Evolutionary conservation across 2,329 filamentous ascomycete genomes (phyloP).

Genomic region (Mycocentrospora acerina): DNA sequence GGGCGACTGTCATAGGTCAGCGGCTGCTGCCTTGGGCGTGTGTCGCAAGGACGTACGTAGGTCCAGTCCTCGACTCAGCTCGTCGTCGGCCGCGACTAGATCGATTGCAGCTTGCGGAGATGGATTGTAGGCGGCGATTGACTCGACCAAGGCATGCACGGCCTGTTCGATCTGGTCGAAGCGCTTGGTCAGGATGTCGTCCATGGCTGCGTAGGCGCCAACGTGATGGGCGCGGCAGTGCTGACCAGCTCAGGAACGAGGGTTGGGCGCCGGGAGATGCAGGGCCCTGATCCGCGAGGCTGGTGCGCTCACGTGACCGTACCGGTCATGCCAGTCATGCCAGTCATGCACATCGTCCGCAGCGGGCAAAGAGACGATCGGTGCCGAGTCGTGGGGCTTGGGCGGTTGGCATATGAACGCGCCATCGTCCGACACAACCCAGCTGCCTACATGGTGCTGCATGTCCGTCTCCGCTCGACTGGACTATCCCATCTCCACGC

Average conservation of each 20-base stretch:
- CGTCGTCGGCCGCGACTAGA: constrained; percentile 68
- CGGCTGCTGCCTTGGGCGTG: background rate
- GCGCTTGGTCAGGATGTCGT: constrained; percentile 44
- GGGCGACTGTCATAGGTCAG: constrained; percentile 58
- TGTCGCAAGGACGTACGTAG: constrained; percentile 52
- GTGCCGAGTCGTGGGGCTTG: no score
- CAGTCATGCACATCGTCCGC: no score
- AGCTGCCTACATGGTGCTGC: no score
- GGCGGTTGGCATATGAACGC: no score
- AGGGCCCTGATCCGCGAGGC: background rate
- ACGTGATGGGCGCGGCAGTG: constrained; percentile 6
- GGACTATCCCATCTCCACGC: no score
- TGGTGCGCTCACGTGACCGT: constrained; percentile 8
- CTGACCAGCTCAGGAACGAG: constrained; percentile 8
- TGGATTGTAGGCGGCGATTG: constrained; percentile 79
- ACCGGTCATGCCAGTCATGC: no score
- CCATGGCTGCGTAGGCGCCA: constrained; percentile 36
- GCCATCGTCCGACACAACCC: no score
- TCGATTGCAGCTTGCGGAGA: constrained; percentile 67
- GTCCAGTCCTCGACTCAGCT: constrained; percentile 66
- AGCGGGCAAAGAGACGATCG: no score
- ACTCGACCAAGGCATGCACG: constrained; percentile 71
- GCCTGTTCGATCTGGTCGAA: constrained; percentile 51
- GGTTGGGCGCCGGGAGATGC: constrained; percentile 3
- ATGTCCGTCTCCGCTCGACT: no score